Evolutionary conservation across 2,329 filamentous ascomycete species (phyloP).

Genomic region (Arthrobotrys iridis): DNA sequence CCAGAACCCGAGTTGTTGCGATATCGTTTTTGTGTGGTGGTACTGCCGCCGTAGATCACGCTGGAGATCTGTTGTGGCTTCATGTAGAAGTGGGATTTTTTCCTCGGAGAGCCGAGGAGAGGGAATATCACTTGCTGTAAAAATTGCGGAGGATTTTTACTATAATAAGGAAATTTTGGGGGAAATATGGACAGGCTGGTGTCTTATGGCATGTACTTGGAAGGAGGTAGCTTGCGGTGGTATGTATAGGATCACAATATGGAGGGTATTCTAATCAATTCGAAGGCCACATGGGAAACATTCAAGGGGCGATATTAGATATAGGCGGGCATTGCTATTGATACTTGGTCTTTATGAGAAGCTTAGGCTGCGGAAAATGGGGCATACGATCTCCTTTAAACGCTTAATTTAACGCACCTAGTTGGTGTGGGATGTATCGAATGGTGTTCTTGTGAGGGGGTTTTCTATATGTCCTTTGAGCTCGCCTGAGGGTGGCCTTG

Average conservation of each 20-base stretch:
- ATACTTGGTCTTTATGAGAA: conserved; percentile 19
- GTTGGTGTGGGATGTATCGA: background rate
- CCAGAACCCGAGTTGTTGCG: conserved; percentile 6
- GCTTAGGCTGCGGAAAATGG: conserved; percentile 12
- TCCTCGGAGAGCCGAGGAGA: background rate
- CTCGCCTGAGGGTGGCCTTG: too few species aligned
- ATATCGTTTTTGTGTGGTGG: conserved; percentile 10
- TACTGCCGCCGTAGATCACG: conserved; percentile 36
- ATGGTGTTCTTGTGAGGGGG: conserved; percentile 20
- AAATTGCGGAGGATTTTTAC: background rate
- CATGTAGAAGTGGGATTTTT: conserved; percentile 30
- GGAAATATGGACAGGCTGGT: conserved; percentile 28
- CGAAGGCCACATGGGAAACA: background rate
- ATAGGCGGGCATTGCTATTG: background rate
- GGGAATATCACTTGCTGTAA: background rate
- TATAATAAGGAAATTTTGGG: background rate
- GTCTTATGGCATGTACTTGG: conserved; percentile 13
- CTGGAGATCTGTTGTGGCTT: conserved; percentile 46
- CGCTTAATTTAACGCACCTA: conserved; percentile 48
- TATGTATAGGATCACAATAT: background rate
- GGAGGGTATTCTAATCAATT: too few species aligned
- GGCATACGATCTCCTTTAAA: conserved; percentile 52
- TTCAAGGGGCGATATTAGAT: background rate
- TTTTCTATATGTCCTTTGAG: conserved; percentile 3
- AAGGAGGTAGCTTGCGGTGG: conserved; percentile 17